Evolutionary conservation across 2,329 filamentous ascomycete species (phyloP), one percentile per base, ranked within the genome.

Genomic region (Aureobasidium sp.): DNA sequence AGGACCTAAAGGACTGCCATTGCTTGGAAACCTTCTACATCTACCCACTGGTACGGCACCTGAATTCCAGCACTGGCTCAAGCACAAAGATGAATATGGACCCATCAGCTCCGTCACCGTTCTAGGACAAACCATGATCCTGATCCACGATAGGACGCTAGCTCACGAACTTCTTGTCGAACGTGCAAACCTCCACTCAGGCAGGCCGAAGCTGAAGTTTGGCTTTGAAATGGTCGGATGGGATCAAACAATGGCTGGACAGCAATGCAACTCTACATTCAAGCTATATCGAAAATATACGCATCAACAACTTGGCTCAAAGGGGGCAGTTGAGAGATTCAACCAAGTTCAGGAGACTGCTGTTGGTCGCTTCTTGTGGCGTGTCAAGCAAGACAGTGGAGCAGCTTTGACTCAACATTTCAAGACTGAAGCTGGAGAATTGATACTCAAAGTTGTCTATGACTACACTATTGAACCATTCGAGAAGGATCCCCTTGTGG

Each of bases 361-460:
- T 65, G 76, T 76, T 3, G 74, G 76, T 2, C 79, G 79, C 3
- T 83, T 85, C 48, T 71, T 87, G 15, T 72, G 82, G 31, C 79
- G 80, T 13, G 68, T 83, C 23, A 66, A 66, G 0, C 71, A 83
- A 23, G 70, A 81, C 0, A 72, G 78, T 0, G 83, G 81, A 0
- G 69, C 78, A 3, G 68, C 75, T 0, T 67, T 84, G 18, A 43
- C 78, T 0, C 66, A 79, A 6, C 82, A 86, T 54, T 76, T 87
- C 10, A 75, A 76, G 64, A 83, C 73, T n/a, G 73, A 78, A 48
- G 77, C 79, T 0, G 81, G 78, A 0, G 76, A 76, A 0, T 69
- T 82, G 16, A 81, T 84, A 31, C 67, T 84, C n/a, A 80, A 81
- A 47, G 77, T 81, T n/a, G 71, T 75, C 5, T 84, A 84, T 69